Evolutionary conservation across 2,329 filamentous ascomycete species (phyloP), one percentile per base, ranked within the genome.

Genomic region (Penicillium decumbens): DNA sequence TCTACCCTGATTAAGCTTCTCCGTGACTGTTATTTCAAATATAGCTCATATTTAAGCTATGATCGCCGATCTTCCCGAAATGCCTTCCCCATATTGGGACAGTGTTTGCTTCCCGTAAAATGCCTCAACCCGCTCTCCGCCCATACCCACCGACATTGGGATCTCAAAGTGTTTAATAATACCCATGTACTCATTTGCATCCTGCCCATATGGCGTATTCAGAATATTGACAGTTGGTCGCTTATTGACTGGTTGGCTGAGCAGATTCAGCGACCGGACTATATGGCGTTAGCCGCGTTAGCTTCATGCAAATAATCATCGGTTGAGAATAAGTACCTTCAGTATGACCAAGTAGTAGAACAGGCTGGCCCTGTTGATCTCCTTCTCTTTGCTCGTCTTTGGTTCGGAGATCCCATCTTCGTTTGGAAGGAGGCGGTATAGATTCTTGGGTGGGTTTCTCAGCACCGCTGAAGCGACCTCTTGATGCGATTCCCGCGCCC

Each of bases 401-500:
- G 8, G 28, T 45, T 35, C 58, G 43, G 20, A 60, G 47, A 45
- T 60, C 54, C 57, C 57, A 61, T 42, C 57, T 43, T 45, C 57
- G 45, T 23, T 54, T 61, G 6, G 50, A 57, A 8, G 48, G 56
- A 5, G 50, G 56, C 2, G 57, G 52, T 42, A 59, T 60, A 15
- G 49, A 60, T 39, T 61, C 58, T 46, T 57, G 50, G 23, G 55
- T 48, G 1, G 58, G 58, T 44, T 61, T 60, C 23, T 57, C 50
- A 3, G 58, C 58, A 2, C 58, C 58, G 8, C 52, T 56, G 24
- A 49, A 61, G 12, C 58, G 58, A 23, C 58, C 58, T 23, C 58
- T 38, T 4, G 58, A 61, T 3, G 58, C 58, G 27, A 61, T 60
- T 1, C 58, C 58, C n/a, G 56, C 49, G 6, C 58, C 58, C 58